Percentiles rank a stretch among this genome's conserved stretches.
Evolutionary conservation across 352 stramenopile genomes (phyloP).

Genomic region (Achlya hypogyna): DNA sequence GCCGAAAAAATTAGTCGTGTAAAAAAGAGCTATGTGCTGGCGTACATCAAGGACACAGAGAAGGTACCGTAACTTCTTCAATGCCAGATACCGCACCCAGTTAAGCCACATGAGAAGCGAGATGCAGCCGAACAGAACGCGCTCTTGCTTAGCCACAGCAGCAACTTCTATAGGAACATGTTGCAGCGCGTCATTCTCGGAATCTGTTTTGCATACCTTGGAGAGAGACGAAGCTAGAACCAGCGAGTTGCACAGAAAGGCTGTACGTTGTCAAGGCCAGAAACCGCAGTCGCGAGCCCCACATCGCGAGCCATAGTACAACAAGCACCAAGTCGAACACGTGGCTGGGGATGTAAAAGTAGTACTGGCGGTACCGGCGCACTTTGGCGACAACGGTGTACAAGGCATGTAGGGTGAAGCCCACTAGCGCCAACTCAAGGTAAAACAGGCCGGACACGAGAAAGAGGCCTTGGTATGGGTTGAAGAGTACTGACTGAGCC

Average conservation of each 20-base stretch:
- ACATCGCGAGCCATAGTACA: conserved; percentile 30
- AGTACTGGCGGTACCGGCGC: conserved; percentile 46
- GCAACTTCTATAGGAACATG: not conserved
- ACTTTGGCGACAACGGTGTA: conserved; percentile 43
- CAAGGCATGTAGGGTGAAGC: conserved; percentile 35
- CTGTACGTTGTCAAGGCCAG: conserved; percentile 29
- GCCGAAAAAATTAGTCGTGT: not conserved
- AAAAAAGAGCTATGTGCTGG: not conserved
- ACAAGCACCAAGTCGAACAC: conserved; percentile 44
- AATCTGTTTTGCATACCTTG: not conserved
- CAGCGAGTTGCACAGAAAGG: conserved; percentile 30
- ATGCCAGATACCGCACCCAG: conserved; percentile 4
- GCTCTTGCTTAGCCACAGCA: not conserved
- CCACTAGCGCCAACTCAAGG: conserved; percentile 36
- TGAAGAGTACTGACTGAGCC: conserved; percentile 37
- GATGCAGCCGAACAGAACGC: conserved; percentile 10
- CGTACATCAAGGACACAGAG: conserved; percentile 15
- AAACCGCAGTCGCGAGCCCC: conserved; percentile 29
- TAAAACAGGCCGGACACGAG: conserved; percentile 39
- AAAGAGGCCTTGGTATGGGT: conserved; percentile 39
- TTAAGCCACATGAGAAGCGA: conserved; percentile 20
- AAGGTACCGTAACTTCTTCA: conserved; percentile 10
- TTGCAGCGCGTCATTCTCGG: too few species aligned
- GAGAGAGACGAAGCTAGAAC: not conserved
- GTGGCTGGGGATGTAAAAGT: conserved; percentile 47